A percentile compares a stretch with the other conserved stretches of the same genome.
Evolutionary conservation across 331 rosid species (phyloP).

Genomic region (Malus hybrid): DNA sequence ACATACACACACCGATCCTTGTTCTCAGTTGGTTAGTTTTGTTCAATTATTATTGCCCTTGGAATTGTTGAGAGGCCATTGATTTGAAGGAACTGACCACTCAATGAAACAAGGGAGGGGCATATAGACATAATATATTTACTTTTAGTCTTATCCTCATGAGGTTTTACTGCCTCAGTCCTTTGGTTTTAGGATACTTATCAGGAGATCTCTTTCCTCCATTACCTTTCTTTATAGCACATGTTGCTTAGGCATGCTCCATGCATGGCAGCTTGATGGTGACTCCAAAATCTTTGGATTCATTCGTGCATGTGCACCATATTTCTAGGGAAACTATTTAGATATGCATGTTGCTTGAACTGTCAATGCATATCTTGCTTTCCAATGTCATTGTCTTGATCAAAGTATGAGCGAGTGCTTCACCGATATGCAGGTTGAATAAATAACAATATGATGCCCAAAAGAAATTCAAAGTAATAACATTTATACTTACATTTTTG

Average conservation of each 20-base stretch:
- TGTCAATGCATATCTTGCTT: no score
- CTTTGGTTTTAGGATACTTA: not conserved
- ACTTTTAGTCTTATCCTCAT: constrained; percentile 24
- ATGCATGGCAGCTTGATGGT: not conserved
- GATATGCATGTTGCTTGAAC: no score
- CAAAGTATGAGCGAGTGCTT: no score
- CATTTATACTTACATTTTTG: no score
- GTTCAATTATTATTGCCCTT: not conserved
- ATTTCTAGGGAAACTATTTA: no score
- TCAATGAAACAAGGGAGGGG: constrained; percentile 40
- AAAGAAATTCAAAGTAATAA: no score
- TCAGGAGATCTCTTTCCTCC: not conserved
- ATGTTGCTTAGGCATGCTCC: not conserved
- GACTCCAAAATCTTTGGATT: not conserved
- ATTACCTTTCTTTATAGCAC: constrained; percentile 1
- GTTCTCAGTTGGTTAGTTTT: not conserved
- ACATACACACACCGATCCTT: not conserved
- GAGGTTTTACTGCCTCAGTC: not conserved
- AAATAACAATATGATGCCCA: no score
- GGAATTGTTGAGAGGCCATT: not conserved
- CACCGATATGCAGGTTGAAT: no score
- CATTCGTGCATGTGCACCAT: not conserved
- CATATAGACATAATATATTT: no score
- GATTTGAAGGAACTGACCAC: constrained; percentile 27
- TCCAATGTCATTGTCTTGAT: no score